Percentiles rank a stretch among this genome's conserved stretches.
These are phyloP conservation scores for Arthroderma uncinatum DNA, from an alignment of 2,329 filamentous ascomycete genomes.

Conservation along the genomic window DNA sequence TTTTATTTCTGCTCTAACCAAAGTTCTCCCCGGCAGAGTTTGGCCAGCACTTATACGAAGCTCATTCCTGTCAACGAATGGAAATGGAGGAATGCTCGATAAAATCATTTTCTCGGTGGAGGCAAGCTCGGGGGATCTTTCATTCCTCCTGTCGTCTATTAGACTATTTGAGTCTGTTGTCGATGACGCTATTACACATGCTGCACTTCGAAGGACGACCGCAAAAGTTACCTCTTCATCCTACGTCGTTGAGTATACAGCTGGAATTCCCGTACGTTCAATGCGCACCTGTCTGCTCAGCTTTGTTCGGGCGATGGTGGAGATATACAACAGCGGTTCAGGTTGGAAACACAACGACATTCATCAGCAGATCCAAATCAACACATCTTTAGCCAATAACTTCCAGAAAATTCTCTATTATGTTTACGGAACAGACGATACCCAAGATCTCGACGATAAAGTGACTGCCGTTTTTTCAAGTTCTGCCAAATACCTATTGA, in stretches of 20 bases:
- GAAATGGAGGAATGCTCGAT: conserved; percentile 63
- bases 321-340: conserved; percentile 73
- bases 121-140: conserved; percentile 61
- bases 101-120: conserved; percentile 75
- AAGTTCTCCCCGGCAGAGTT: conserved; percentile 65
- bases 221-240: conserved; percentile 22
- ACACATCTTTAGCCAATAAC: conserved; percentile 54
- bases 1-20: conserved; percentile 63
- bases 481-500: conserved; percentile 63
- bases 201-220: conserved; percentile 34
- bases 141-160: conserved; percentile 63
- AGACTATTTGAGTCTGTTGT: conserved; percentile 64
- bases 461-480: conserved; percentile 55
- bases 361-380: conserved; percentile 57
- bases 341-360: conserved; percentile 71
- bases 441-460: conserved; percentile 37
- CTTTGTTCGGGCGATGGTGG: conserved; percentile 64
- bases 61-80: conserved; percentile 64
- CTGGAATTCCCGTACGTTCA: conserved; percentile 66
- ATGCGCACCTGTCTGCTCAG: conserved; percentile 60
- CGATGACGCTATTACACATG: conserved; percentile 56
- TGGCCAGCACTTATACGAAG: conserved; percentile 85
- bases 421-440: conserved; percentile 63
- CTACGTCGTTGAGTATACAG: conserved; percentile 41
- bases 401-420: conserved; percentile 62